phyloP scores from a whole-genome alignment of 2,329 filamentous ascomycete species.

The Fusarium subglutinans region DNA sequence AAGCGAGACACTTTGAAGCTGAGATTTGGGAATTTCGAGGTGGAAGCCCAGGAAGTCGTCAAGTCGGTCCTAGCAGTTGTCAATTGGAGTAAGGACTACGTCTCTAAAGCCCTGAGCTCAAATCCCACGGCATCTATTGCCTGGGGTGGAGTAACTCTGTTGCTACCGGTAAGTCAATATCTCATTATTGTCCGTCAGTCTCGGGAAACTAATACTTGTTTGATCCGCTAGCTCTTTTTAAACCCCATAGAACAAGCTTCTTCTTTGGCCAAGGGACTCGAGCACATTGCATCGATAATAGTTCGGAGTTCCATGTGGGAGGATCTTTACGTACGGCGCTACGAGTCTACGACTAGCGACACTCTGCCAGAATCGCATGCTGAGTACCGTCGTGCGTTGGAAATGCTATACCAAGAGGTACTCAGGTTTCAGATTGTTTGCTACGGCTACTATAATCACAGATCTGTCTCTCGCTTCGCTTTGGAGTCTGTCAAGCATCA shows the following conservation, averaged over 20 bases:
- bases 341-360: fast-evolving
- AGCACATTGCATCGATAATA: neutral
- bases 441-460: neutral
- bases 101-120: neutral
- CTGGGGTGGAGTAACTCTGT: fast-evolving
- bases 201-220: fast-evolving
- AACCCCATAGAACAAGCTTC: neutral
- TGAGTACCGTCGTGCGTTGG: fast-evolving
- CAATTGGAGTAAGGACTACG: neutral
- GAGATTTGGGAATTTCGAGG: neutral
- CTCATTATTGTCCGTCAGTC: fast-evolving
- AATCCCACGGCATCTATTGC: neutral
- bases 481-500: fast-evolving
- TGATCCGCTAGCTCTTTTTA: neutral
- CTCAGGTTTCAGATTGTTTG: neutral
- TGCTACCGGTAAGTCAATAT: neutral
- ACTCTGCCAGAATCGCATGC: neutral
- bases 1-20: neutral
- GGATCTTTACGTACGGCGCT: fast-evolving
- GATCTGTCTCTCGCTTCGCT: fast-evolving
- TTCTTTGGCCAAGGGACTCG: neutral
- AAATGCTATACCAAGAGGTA: neutral
- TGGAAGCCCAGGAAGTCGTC: neutral
- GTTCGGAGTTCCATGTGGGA: neutral
- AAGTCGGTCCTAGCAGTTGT: neutral